Evolutionary conservation across 2,329 filamentous ascomycete species (phyloP).

Genomic region (Gliomastix tumulicola): DNA sequence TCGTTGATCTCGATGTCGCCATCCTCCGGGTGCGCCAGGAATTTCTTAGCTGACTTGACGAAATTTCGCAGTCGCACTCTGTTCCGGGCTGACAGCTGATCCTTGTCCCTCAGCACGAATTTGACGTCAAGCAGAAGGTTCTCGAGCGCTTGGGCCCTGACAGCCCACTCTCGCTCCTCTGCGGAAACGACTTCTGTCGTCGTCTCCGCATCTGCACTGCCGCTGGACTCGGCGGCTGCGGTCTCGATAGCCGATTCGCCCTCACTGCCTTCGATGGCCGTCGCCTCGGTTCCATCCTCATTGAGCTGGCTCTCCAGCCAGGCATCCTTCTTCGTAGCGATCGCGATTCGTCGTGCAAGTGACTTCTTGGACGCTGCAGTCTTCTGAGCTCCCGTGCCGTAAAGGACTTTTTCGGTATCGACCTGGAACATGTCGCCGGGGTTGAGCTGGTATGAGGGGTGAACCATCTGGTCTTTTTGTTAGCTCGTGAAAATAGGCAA

Average conservation of each 20-base stretch:
- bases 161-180: background rate
- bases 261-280: slow-evolving; percentile 3
- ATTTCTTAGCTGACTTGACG: slow-evolving; percentile 52
- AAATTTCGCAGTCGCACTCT: slow-evolving; percentile 69
- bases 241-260: slow-evolving; percentile 7
- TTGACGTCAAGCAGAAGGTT: slow-evolving; percentile 2
- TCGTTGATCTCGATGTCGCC: slow-evolving; percentile 16
- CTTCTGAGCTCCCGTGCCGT: slow-evolving; percentile 74
- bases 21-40: slow-evolving; percentile 38
- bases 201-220: background rate
- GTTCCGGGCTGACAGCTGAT: background rate
- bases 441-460: slow-evolving; percentile 89
- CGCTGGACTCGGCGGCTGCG: background rate
- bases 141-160: slow-evolving; percentile 1
- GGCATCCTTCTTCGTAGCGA: slow-evolving; percentile 15
- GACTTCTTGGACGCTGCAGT: background rate
- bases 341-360: no score
- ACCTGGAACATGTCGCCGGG: slow-evolving; percentile 98
- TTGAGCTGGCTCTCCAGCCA: slow-evolving; percentile 12
- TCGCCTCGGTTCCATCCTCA: slow-evolving; percentile 12
- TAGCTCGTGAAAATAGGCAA: background rate
- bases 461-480: slow-evolving; percentile 60
- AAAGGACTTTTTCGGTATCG: slow-evolving; percentile 80
- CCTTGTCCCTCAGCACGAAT: slow-evolving; percentile 2
- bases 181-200: background rate